Base-by-base conservation (phyloP, 441 rosid genomes). In the Gossypium aridum region DNA sequence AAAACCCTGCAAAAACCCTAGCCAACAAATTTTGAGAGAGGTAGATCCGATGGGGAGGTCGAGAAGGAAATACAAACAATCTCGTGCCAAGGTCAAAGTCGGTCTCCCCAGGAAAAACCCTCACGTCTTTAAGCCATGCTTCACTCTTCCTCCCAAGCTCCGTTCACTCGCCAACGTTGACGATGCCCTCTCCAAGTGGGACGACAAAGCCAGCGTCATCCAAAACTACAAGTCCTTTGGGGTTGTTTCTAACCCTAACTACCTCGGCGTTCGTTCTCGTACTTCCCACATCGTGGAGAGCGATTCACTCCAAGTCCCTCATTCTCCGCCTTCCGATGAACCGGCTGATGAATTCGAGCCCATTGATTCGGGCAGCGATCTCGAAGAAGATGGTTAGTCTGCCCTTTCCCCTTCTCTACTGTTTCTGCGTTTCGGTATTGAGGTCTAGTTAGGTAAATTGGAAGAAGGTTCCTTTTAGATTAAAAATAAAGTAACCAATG, bases 141-240 rank as follows among this genome's bases (percentile, higher is more conserved):
- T 92, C 84, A 82, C 80, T 69, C 73, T 90, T 76, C 95, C 95
- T 51, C 92, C 93, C 0, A 90, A 90, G 91, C 92, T 96, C n/a
- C 97, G 97, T 0, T 72, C 89, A 64, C 80, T 94, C 7, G 76
- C 83, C 78, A 85, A 77, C 0, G 78, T 85, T 80, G 86, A 80
- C 0, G 91, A 87, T 67, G 82, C 77, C 74, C 78, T 25, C 68
- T 83, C 90, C 53, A 72, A 82, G 47, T 95, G 99, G 99, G 92
- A 96, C 89, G 89, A 85, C 65, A 79, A 87, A 71, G 98, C 85
- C 78, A 92, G 89, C 75, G 97, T 96, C 75, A 87, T 92, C 76
- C 70, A 83, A 8, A 96, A 93, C 85, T 96, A 96, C 90, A 90
- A 87, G 82, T 83, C 98, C 20, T 93, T 93, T 69, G 98, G 99